A percentile compares a stretch with the other conserved stretches of the same genome.
phyloP scores from a whole-genome alignment of 1,284 basidiomycete species.

The Boletus mariae region DNA sequence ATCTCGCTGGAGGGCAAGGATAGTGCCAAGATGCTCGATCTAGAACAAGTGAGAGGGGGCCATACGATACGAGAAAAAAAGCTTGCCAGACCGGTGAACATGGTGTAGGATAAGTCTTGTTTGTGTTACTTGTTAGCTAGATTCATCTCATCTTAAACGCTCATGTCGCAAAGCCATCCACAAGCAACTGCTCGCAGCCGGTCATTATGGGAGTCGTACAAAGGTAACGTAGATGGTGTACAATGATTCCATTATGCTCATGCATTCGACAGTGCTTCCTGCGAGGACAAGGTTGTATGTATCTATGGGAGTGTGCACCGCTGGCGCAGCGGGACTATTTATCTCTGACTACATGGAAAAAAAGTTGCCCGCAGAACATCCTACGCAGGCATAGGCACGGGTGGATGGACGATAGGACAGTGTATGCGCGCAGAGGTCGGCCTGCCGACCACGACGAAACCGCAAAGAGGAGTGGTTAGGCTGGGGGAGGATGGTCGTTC shows the following conservation, averaged over 20 bases:
- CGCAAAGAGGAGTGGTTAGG: slow-evolving; percentile 3
- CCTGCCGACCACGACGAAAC: slow-evolving; percentile 10
- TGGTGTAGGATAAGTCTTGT: background rate
- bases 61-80: background rate
- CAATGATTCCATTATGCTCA: slow-evolving; percentile 11
- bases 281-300: slow-evolving; percentile 55
- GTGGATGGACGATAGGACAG: background rate
- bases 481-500: slow-evolving; percentile 11
- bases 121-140: background rate
- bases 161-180: slow-evolving; percentile 17
- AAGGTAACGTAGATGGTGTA: slow-evolving; percentile 32
- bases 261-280: slow-evolving; percentile 46
- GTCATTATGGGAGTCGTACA: slow-evolving; percentile 43
- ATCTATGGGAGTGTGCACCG: slow-evolving; percentile 51
- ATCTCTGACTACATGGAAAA: slow-evolving; percentile 57
- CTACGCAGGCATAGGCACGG: background rate
- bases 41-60: slow-evolving; percentile 27
- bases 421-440: slow-evolving; percentile 13
- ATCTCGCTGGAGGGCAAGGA: slow-evolving; percentile 60
- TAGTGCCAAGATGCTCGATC: slow-evolving; percentile 81
- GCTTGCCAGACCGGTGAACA: slow-evolving; percentile 73
- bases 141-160: background rate
- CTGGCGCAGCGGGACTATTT: slow-evolving; percentile 50
- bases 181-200: slow-evolving; percentile 16
- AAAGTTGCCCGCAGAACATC: slow-evolving; percentile 13